Evolutionary conservation across 345 rosid species (phyloP).

Genomic region (Carallia pectinifolia): DNA sequence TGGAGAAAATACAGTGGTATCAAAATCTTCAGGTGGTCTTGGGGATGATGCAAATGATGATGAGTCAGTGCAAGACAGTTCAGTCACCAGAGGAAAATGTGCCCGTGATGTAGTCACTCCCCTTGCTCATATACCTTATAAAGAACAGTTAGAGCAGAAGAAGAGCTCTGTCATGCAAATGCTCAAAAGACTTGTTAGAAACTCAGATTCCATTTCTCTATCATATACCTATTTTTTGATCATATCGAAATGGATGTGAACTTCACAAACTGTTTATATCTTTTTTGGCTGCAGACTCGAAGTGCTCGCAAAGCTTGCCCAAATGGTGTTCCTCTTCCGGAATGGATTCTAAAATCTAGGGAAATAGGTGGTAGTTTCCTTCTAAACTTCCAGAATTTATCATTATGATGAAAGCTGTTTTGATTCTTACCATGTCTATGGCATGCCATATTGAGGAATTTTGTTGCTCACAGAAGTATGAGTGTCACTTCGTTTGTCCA

Average conservation of each 20-base stretch:
- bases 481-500: neutral
- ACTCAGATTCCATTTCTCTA: constrained; percentile 3
- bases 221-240: neutral
- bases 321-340: constrained; percentile 71
- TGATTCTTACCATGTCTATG: neutral
- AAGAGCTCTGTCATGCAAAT: constrained; percentile 59
- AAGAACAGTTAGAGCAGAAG: constrained; percentile 59
- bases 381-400: constrained; percentile 8
- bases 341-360: constrained; percentile 77
- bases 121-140: constrained; percentile 67
- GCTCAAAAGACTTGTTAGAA: constrained; percentile 79
- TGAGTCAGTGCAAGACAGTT: constrained; percentile 25
- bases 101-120: constrained; percentile 90
- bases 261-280: constrained; percentile 19
- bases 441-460: neutral
- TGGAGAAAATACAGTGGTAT: constrained; percentile 26
- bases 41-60: constrained; percentile 36
- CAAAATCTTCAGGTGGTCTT: constrained; percentile 16
- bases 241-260: constrained; percentile 1
- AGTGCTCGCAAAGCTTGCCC: constrained; percentile 94
- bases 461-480: neutral
- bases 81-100: constrained; percentile 39
- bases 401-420: neutral
- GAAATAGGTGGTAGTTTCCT: constrained; percentile 67
- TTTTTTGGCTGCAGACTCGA: constrained; percentile 59